These are phyloP conservation scores for Backusella luteola DNA, from an alignment of 192 early-diverging fungal genomes.

Conservation along the genomic window DNA sequence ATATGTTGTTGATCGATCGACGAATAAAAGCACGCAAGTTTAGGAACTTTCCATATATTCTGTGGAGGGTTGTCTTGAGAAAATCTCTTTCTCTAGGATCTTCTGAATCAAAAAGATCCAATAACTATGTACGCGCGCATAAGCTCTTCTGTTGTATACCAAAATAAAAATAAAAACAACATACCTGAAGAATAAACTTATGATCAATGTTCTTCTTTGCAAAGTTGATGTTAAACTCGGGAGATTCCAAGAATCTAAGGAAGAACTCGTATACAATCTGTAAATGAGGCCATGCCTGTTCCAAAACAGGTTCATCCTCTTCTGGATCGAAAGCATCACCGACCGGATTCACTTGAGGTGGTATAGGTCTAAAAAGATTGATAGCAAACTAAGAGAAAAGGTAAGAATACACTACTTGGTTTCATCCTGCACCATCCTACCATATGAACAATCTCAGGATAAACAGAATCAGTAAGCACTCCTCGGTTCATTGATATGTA, in stretches of 20 bases:
- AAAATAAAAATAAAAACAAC: background rate
- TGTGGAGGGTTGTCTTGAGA: slow-evolving; percentile 87
- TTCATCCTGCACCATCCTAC: slow-evolving; percentile 37
- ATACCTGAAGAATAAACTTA: slow-evolving; percentile 62
- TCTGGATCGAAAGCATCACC: slow-evolving; percentile 93
- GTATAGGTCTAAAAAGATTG: slow-evolving; percentile 87
- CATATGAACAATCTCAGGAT: slow-evolving; percentile 85
- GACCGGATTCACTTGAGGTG: slow-evolving; percentile 84
- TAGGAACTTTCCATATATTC: slow-evolving; percentile 93
- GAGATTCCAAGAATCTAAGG: slow-evolving; percentile 86
- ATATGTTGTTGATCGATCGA: slow-evolving; percentile 89
- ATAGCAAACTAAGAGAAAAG: slow-evolving; percentile 56
- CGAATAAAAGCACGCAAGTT: slow-evolving; percentile 89
- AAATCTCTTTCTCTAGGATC: slow-evolving; percentile 92
- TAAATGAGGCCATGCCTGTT: slow-evolving; percentile 89
- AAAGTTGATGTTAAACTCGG: slow-evolving; percentile 87
- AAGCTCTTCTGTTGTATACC: background rate
- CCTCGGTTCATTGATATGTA: slow-evolving; percentile 77
- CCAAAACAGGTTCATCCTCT: slow-evolving; percentile 93
- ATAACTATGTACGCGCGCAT: slow-evolving; percentile 47
- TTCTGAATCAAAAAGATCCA: slow-evolving; percentile 90
- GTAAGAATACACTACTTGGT: background rate
- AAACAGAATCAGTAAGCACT: slow-evolving; percentile 75
- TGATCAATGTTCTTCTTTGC: slow-evolving; percentile 91
- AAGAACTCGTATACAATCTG: slow-evolving; percentile 92